Conservation (phyloP, 257 asterid genomes). For the Lycium ferocissimum region DNA sequence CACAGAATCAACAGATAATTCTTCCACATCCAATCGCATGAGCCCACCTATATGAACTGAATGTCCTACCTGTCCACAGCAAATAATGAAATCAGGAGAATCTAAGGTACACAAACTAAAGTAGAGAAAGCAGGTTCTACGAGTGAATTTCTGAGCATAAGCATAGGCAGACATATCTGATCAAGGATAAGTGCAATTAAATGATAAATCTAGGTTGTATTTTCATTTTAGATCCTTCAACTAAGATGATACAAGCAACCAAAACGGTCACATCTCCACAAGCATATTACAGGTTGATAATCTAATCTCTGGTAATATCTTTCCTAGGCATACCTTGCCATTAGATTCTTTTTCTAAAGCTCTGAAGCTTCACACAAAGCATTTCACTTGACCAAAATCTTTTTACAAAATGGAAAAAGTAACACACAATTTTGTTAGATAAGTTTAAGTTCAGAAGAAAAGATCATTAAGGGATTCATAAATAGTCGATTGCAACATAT, state of each 20-base stretch:
- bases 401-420: neutral
- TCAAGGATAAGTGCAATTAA: neutral
- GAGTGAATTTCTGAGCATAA: neutral
- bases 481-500: neutral
- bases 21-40: constrained; percentile 77
- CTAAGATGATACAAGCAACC: neutral
- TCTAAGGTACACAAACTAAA: neutral
- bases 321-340: neutral
- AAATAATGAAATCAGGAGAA: constrained; percentile 27
- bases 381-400: neutral
- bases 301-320: neutral
- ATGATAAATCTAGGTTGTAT: neutral
- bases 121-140: neutral
- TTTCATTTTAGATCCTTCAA: constrained; percentile 5
- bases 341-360: neutral
- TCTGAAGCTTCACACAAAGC: neutral
- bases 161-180: neutral
- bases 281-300: neutral
- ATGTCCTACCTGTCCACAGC: constrained; percentile 66
- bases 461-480: neutral
- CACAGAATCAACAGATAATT: constrained; percentile 66
- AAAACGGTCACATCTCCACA: neutral
- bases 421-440: neutral
- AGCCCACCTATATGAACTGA: constrained; percentile 88
- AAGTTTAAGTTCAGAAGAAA: neutral